These are phyloP conservation scores for Yarrowia phangngaensis DNA, from an alignment of 805 yeast species.

Conservation along the genomic window DNA sequence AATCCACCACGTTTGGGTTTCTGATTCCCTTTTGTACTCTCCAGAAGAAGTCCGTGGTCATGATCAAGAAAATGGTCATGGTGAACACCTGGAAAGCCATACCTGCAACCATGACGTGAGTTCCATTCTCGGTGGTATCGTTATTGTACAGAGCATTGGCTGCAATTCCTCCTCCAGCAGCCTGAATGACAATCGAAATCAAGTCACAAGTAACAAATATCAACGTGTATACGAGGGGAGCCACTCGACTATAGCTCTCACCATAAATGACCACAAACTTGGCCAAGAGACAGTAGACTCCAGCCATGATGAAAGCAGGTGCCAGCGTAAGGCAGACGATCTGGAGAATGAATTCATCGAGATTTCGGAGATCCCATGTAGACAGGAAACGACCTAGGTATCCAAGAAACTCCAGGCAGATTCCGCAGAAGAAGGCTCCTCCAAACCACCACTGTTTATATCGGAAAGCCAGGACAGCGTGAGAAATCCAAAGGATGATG, in stretches of 20 bases:
- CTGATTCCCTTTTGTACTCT: slow-evolving; percentile 26
- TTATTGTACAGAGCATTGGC: slow-evolving; percentile 43
- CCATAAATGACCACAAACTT: slow-evolving; percentile 61
- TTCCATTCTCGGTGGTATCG: slow-evolving; percentile 45
- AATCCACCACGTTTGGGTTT: slow-evolving; percentile 9
- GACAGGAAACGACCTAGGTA: slow-evolving; percentile 58
- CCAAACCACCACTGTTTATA: slow-evolving; percentile 66
- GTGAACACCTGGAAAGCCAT: slow-evolving; percentile 70
- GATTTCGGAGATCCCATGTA: slow-evolving; percentile 37
- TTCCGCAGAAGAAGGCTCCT: slow-evolving; percentile 48
- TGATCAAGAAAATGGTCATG: slow-evolving; percentile 56
- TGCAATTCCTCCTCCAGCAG: slow-evolving; percentile 71
- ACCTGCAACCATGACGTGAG: slow-evolving; percentile 71
- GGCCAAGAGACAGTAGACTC: slow-evolving; percentile 67
- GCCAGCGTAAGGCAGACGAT: slow-evolving; percentile 67
- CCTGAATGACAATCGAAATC: slow-evolving; percentile 62
- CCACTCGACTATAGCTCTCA: slow-evolving; percentile 47
- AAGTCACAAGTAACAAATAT: slow-evolving; percentile 68
- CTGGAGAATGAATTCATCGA: slow-evolving; percentile 55
- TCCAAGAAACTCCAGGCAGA: slow-evolving; percentile 61
- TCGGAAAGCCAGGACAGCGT: slow-evolving; percentile 45
- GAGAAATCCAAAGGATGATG: slow-evolving; percentile 46
- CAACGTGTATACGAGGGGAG: slow-evolving; percentile 57
- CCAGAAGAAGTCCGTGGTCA: slow-evolving; percentile 47
- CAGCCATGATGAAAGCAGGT: slow-evolving; percentile 82